Evolutionary conservation across 495 filamentous ascomycete genomes (phyloP), one percentile per base, ranked within the genome.

Genomic region (Talaromyces adpressus): DNA sequence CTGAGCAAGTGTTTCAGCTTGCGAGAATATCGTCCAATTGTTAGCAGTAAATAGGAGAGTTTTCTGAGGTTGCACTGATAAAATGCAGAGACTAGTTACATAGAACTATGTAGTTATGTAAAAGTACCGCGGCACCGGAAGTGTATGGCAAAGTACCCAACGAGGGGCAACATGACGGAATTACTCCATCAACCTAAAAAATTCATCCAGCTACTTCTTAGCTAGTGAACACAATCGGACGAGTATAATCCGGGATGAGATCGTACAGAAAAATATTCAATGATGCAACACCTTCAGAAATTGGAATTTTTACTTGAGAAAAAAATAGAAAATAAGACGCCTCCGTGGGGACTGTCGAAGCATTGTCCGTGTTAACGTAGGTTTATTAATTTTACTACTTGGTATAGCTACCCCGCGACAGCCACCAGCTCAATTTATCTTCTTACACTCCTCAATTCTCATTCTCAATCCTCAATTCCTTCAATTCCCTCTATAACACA

Each of bases 141-240:
- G 9, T 30, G 30, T 56, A 25, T 23, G 53, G 53, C 18, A 16
- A 54, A 29, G 54, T 30, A 57, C 54, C 30, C 25, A 22, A 30
- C 27, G 57, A 36, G 45, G 45, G 45, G 57, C 22, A 59, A 36
- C 30, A 59, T 59, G 57, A 59, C 57, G 57, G 57, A 30, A 59
- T 59, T 8, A 59, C 30, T 59, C 57, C 29, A 59, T 57, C 54
- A 57, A 57, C 51, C 18, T 20, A 49, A 49, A 18, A 20, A 49
- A 49, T 45, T 16, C 36, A n/a, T 14, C 14, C 36, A 45, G 16
- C 32, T n/a, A 25, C 22, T 52, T 52, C 2, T 6, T 8, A 11
- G 8, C 3, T 4, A 30, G 29, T 30, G 29, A 30, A 30, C 32
- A 36, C 11, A 36, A 11, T 36, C 32, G 32, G 11, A 36, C 32